These are phyloP conservation scores for Blastocystis sp. DNA, from an alignment of 352 stramenopile genomes.

Conservation along the genomic window DNA sequence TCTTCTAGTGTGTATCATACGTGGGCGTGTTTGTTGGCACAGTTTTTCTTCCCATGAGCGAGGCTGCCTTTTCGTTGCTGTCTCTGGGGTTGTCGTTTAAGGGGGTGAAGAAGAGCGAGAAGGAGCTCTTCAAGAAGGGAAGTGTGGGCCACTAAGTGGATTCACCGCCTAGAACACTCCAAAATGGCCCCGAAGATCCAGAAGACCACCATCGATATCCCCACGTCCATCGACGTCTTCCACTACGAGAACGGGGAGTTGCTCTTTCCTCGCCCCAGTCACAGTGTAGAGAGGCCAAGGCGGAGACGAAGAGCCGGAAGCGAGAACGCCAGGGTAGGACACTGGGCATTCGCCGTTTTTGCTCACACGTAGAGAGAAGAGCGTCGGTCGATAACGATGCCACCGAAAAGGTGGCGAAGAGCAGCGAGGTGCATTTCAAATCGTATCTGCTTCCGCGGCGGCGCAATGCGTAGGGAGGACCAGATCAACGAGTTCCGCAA, in stretches of 20 bases:
- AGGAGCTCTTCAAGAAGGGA: conserved; percentile 36
- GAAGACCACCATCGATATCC: conserved; percentile 37
- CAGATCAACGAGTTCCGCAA: conserved; percentile 57
- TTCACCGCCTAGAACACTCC: conserved; percentile 27
- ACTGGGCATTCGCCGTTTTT: neutral
- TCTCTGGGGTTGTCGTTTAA: conserved; percentile 35
- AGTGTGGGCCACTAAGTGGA: neutral
- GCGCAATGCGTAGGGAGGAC: conserved; percentile 7
- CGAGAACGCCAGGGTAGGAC: conserved; percentile 36
- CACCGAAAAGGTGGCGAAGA: neutral
- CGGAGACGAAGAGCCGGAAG: neutral
- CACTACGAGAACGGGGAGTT: conserved; percentile 15
- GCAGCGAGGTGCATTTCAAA: neutral
- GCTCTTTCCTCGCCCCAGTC: neutral
- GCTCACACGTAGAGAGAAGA: conserved; percentile 41
- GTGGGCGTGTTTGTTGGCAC: conserved; percentile 49
- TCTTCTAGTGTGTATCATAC: conserved; percentile 23
- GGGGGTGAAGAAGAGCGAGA: conserved; percentile 26
- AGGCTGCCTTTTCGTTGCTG: conserved; percentile 52
- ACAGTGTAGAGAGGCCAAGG: neutral
- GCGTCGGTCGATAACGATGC: conserved; percentile 8
- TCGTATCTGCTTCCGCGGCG: neutral
- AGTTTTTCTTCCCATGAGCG: conserved; percentile 46
- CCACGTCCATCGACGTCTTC: conserved; percentile 47
- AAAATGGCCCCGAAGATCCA: neutral